phyloP scores from a whole-genome alignment of 2,329 filamentous ascomycete species.

The Fusarium albosuccineum region DNA sequence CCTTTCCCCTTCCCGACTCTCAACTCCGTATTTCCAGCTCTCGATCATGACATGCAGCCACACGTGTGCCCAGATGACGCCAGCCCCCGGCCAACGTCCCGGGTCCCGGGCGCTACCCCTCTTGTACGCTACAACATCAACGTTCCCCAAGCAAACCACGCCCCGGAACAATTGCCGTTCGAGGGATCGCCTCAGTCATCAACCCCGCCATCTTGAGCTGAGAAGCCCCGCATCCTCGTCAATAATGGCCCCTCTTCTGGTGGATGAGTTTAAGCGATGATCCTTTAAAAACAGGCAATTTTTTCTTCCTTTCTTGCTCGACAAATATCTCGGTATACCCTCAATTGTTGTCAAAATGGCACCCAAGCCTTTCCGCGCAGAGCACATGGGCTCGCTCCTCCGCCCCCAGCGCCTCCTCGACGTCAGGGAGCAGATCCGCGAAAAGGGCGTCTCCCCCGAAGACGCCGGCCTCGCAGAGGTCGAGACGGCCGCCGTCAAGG shows the following conservation, averaged over 20 bases:
- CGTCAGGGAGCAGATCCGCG: constrained; percentile 49
- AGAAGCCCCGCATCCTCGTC: constrained; percentile 28
- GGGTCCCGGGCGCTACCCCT: constrained; percentile 28
- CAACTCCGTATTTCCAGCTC: too few species aligned
- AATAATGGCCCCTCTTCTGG: constrained; percentile 24
- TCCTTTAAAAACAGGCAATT: constrained; percentile 3
- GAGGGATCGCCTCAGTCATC: constrained; percentile 26
- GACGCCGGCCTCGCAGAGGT: constrained; percentile 68
- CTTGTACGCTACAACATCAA: constrained; percentile 9
- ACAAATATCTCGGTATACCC: not conserved
- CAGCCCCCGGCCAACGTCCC: constrained; percentile 2
- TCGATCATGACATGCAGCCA: too few species aligned
- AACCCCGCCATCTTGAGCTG: constrained; percentile 20
- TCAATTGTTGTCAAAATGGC: constrained; percentile 26
- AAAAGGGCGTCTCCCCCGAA: constrained; percentile 58
- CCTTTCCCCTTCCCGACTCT: too few species aligned
- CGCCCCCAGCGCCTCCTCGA: constrained; percentile 67
- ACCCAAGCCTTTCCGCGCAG: constrained; percentile 75
- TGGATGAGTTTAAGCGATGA: not conserved
- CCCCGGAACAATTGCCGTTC: constrained; percentile 10
- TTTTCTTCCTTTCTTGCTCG: not conserved
- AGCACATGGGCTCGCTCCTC: constrained; percentile 80
- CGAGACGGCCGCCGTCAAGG: constrained; percentile 65
- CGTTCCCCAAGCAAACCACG: constrained; percentile 9
- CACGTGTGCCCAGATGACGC: too few species aligned